Base-by-base conservation (phyloP, 225 moss, liverwort and hornwort species). In the Takakia lepidozioides region DNA sequence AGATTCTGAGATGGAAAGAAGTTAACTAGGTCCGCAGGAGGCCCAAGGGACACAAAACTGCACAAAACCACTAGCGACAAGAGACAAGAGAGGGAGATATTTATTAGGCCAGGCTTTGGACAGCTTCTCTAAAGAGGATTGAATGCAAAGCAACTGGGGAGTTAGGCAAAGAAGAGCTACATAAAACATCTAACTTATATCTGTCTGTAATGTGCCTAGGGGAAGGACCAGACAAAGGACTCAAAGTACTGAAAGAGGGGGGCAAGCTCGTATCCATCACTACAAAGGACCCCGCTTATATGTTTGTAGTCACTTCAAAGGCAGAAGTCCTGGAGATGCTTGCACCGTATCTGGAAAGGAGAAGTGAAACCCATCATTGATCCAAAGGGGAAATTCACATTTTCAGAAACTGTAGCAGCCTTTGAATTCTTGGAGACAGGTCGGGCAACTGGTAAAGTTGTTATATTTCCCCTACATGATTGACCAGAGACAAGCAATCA, bases 381-480 rank as follows among this genome's bases (percentile, higher is more conserved):
- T 27, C 39, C 75, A 4, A 58, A 67, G 27, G 76, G 87, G 1
- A 67, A 5, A 29, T 92, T 76, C 48, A 62, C 62, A 2, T 87
- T 80, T 48, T 27, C 57, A 0, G 69, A 87, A 24, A 59, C 68
- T 3, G 72, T 80, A 59, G 55, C 85, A 57, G 87, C 84, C 1
- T 84, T 71, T 57, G 71, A 62, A 20, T 80, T 87, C 48, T 49
- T 92, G 43, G 85, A 85, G 55, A 55, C 63, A 11, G 78, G 92
- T 8, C 70, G 72, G n/a, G 76, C 80, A 24, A 71, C 54, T 18
- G 85, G 92, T 8, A 92, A 92, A 69, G 68, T 88, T 38, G 73
- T 85, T 37, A 63, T 83, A 9, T 4, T 26, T 45, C 69, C 69
- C n/a, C n/a, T n/a, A n/a, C n/a, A n/a, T n/a, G n/a, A n/a, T n/a